Evolutionary conservation across 176 grass and related monocot species (phyloP), one percentile per base, ranked within the genome.

Genomic region (Chrysopogon serrulatus): DNA sequence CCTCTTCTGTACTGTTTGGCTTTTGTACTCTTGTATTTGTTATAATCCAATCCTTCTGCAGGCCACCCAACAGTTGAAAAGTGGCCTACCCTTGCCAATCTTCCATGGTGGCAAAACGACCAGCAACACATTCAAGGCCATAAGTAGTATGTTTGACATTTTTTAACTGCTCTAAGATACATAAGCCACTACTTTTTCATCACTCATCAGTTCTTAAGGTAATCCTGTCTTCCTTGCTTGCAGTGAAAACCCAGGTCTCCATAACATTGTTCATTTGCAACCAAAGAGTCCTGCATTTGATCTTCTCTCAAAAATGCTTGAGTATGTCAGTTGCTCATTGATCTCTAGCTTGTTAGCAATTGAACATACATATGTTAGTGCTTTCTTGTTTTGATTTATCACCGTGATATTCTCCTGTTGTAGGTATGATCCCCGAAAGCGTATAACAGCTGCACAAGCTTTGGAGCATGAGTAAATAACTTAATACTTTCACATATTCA

Each of bases 241-340:
- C 87, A 98, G 96, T 87, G 96, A 99, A 21, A 99, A 92, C 73
- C 68, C 93, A 85, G 91, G 93, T 70, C 91, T 99, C 27, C 91
- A 99, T 81, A 95, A 84, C 86, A 86, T 94, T 89, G 96, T 99
- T 45, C 91, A 92, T 81, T 81, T 96, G 80, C 75, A 71, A 11
- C 93, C 77, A 35, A 99, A 99, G 74, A 90, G 83, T 86, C 89
- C 89, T 83, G 89, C 93, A 78, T 96, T 83, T 66, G 96, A 99
- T 90, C 96, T 99, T 63, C 96, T 99, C 59, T 95, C 93, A 51
- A 99, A 85, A 89, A 99, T 99, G 96, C 91, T 99, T 5, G 96
- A 99, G 96, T 99, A 94, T 79, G 83, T 75, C 47, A 64, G 23
- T 73, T 77, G 73, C 39, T 73, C 74, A 71, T 73, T 79, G 77